These are phyloP conservation scores for Pichia membranifaciens DNA, from an alignment of 805 yeast species.

Conservation along the genomic window DNA sequence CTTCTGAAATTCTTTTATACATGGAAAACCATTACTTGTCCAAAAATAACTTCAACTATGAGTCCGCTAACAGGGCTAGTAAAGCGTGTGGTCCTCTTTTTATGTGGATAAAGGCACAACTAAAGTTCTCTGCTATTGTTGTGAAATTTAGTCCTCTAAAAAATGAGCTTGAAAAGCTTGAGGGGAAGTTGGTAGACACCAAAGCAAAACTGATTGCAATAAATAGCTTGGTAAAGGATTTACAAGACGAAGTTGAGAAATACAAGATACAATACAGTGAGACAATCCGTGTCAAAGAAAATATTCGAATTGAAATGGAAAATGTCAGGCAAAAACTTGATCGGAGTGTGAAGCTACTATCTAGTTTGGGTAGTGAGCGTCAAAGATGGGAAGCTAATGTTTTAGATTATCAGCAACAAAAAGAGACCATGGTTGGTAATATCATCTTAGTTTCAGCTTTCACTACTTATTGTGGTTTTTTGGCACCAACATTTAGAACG, in stretches of 20 bases:
- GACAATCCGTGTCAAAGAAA: conserved; percentile 74
- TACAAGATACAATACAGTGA: conserved; percentile 66
- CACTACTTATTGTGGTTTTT: conserved; percentile 52
- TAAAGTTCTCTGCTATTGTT: conserved; percentile 66
- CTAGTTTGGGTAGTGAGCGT: conserved; percentile 60
- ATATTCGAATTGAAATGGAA: conserved; percentile 64
- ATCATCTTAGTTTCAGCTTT: conserved; percentile 58
- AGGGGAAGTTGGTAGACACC: conserved; percentile 54
- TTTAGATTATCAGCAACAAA: conserved; percentile 41
- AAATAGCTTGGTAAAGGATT: conserved; percentile 72
- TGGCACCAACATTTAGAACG: conserved; percentile 34
- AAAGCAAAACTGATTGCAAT: conserved; percentile 68
- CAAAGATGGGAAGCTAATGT: conserved; percentile 66
- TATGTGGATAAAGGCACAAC: conserved; percentile 86
- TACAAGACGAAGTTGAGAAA: conserved; percentile 59
- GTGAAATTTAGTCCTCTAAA: conserved; percentile 70
- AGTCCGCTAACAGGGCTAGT: conserved; percentile 79
- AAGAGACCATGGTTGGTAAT: conserved; percentile 54
- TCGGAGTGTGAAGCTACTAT: conserved; percentile 58
- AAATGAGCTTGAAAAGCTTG: conserved; percentile 56
- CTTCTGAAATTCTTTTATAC: conserved; percentile 42
- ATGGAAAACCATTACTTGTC: conserved; percentile 60
- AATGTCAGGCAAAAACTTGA: conserved; percentile 53
- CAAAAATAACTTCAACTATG: conserved; percentile 59
- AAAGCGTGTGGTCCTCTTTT: conserved; percentile 91